Base-by-base conservation (phyloP, 2,329 filamentous ascomycete species). In the Paradendryphiella salina region DNA sequence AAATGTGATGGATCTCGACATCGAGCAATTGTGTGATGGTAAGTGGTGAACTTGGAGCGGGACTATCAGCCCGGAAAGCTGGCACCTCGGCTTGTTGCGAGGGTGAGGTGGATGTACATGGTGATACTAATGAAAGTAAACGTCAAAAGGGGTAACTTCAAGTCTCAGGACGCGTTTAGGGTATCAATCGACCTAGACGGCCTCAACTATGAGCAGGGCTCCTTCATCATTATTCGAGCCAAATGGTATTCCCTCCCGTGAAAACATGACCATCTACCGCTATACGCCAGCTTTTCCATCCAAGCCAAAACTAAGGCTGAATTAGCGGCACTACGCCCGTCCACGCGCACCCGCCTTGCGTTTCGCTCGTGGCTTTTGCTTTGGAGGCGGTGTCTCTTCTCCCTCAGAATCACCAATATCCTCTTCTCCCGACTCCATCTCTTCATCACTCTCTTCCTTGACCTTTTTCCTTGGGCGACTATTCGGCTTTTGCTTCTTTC, bases 321-420 rank as follows among this genome's bases (percentile, higher is more conserved):
- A 33, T 53, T 47, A 41, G 54, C 51, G 32, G 49, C 46, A 23
- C 45, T 60, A 33, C 20, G 46, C 51, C 10, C 57, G 56, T 8
- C 61, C 60, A 37, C 58, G 56, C 29, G 60, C 58, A 20, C 43
- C 52, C 4, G 41, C 36, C 28, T 59, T 59, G 1, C 48, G 43
- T 14, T 57, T 61, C 2, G 53, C 59, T 42, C 59, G 68, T 1
- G 59, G 17, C 51, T 64, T 68, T 23, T 53, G 58, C 7, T 60
- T 54, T 7, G 51, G 56, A 40, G 60, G 42, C 3, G 38, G 57
- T 15, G 57, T 57, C 11, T 61, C 60, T 31, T 62, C 59, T 1
- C 67, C 59, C 28, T 68, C 66, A 17, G 59, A 65, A 11, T 54
- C 55, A 2, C 52, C 63, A 14, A 69, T 61, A 29, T 68, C 67